Evolutionary conservation across 352 stramenopile genomes (phyloP).

Genomic region (Phytophthora palmivora): DNA sequence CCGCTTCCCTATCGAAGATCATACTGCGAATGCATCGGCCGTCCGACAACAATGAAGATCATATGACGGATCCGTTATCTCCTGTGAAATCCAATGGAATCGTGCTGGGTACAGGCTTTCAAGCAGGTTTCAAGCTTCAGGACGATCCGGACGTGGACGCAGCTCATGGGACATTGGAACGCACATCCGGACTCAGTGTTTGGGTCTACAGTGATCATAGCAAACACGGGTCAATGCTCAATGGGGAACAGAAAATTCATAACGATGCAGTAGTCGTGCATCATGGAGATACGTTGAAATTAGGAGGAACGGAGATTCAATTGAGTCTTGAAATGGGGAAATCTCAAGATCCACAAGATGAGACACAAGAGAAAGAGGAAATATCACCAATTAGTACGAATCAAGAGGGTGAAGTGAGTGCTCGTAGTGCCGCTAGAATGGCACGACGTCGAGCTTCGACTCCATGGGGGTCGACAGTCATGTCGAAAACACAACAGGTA

Average conservation of each 20-base stretch:
- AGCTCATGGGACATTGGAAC: slow-evolving; percentile 61
- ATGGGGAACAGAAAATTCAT: slow-evolving; percentile 49
- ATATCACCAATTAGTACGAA: slow-evolving; percentile 13
- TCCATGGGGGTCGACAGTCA: slow-evolving; percentile 6
- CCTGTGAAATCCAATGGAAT: slow-evolving; percentile 15
- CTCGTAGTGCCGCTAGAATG: slow-evolving; percentile 8
- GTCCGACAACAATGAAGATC: slow-evolving; percentile 24
- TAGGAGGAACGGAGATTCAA: slow-evolving; percentile 65
- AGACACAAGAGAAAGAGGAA: slow-evolving; percentile 15
- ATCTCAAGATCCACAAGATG: slow-evolving; percentile 7
- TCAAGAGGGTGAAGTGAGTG: slow-evolving; percentile 16
- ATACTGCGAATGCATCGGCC: slow-evolving; percentile 18
- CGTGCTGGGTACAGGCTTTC: slow-evolving; percentile 18
- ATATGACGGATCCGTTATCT: slow-evolving; percentile 5
- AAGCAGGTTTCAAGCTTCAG: slow-evolving; percentile 20
- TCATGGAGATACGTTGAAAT: slow-evolving; percentile 59
- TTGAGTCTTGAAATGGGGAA: slow-evolving; percentile 36
- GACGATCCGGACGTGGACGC: slow-evolving; percentile 30
- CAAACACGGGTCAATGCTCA: slow-evolving; percentile 50
- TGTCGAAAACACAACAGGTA: slow-evolving; percentile 18
- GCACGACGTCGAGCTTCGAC: slow-evolving; percentile 26
- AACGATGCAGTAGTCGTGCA: slow-evolving; percentile 59
- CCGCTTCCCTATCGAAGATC: slow-evolving; percentile 17
- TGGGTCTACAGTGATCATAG: slow-evolving; percentile 89
- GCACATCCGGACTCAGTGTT: slow-evolving; percentile 50